Conservation (phyloP, 176 grass and related monocot species). For the Oryza glaberrima region DNA sequence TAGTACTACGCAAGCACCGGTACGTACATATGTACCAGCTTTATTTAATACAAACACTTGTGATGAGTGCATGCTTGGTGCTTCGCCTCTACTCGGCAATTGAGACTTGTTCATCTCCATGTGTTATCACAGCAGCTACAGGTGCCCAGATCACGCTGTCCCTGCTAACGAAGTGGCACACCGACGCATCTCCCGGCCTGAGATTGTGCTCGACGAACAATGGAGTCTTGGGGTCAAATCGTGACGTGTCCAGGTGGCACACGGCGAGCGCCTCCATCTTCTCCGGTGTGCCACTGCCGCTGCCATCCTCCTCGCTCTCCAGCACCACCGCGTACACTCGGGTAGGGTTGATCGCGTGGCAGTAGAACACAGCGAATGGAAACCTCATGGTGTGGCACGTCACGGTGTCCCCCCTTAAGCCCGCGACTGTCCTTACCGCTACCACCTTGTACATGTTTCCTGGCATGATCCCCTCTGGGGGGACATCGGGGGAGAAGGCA, state of each 20-base stretch:
- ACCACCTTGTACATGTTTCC: not conserved
- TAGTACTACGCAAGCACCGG: too few species aligned
- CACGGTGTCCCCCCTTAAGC: not conserved
- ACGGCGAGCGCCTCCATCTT: conserved; percentile 8
- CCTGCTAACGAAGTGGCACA: too few species aligned
- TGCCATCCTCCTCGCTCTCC: not conserved
- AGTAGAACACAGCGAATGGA: conserved; percentile 24
- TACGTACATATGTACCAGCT: too few species aligned
- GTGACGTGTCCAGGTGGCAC: conserved; percentile 20
- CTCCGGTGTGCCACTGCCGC: not conserved
- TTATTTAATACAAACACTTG: too few species aligned
- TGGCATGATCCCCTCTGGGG: not conserved
- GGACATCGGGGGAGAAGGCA: not conserved
- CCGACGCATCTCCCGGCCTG: too few species aligned
- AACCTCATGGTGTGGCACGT: conserved; percentile 17
- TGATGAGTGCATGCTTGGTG: too few species aligned
- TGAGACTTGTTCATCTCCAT: too few species aligned
- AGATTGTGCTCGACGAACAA: not conserved
- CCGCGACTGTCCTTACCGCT: not conserved
- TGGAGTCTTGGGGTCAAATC: not conserved
- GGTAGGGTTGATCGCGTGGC: conserved; percentile 4
- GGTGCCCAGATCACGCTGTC: too few species aligned
- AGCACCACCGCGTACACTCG: conserved; percentile 12
- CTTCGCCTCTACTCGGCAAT: too few species aligned
- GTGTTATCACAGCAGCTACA: too few species aligned